Percentiles rank a stretch among this genome's conserved stretches.
Evolutionary conservation across 495 filamentous ascomycete species (phyloP).

Genomic region (Bacidia rubella): DNA sequence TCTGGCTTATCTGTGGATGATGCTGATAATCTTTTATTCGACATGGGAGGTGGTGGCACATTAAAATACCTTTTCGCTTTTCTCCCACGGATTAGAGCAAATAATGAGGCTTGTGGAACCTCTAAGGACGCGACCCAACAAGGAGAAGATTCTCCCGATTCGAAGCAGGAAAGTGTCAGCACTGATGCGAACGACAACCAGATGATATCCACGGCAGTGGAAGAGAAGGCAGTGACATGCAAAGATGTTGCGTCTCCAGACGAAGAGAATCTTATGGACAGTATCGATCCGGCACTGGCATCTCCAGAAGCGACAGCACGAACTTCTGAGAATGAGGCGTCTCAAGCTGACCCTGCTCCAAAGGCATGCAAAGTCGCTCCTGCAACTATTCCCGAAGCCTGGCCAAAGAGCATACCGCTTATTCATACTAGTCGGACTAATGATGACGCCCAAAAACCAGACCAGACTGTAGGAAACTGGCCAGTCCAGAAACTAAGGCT

Average conservation of each 20-base stretch:
- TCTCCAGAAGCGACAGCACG: background rate
- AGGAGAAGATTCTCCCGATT: background rate
- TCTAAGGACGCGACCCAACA: background rate
- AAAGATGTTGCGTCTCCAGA: too few species aligned
- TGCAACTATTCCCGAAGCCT: too few species aligned
- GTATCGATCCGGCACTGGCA: background rate
- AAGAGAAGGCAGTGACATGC: too few species aligned
- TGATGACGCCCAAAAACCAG: background rate
- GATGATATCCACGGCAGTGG: too few species aligned
- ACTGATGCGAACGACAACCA: too few species aligned
- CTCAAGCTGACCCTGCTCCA: too few species aligned
- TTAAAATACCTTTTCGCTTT: background rate
- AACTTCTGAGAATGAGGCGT: background rate
- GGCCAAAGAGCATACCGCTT: too few species aligned
- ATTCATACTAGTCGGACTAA: too few species aligned
- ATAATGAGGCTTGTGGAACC: background rate
- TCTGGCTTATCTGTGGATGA: background rate
- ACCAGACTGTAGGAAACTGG: background rate
- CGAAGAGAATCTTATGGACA: too few species aligned
- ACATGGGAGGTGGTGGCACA: background rate
- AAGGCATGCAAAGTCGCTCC: too few species aligned
- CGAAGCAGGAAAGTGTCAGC: too few species aligned
- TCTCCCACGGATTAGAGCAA: background rate
- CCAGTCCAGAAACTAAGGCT: conserved; percentile 42
- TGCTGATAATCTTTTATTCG: background rate